Evolutionary conservation across 192 early-diverging fungal species (phyloP), one percentile per base, ranked within the genome.

Genomic region (Gorgonomyces haynaldii): DNA sequence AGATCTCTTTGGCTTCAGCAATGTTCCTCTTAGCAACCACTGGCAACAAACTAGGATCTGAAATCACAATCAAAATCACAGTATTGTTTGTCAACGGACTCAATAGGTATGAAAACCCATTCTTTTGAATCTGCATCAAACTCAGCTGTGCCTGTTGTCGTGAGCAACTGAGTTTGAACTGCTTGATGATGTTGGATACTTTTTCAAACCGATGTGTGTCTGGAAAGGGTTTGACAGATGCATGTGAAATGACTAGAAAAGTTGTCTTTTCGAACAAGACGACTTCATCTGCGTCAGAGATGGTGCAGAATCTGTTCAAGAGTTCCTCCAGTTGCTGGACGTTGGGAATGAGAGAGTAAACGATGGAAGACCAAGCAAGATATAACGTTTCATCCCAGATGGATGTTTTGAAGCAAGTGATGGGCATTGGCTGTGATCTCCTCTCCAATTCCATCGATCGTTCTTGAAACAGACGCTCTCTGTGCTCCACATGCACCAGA

Each of bases 321-420:
- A 91, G 79, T 4, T 59, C 57, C 66, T 95, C 85, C 20, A 98
- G 72, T 2, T 65, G 53, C 23, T 70, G 67, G 29, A 96, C 88
- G 52, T 96, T 96, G 19, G 95, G 95, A 17, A 98, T 91, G 49
- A 98, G 72, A 15, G 81, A 84, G 58, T 93, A 85, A 2, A 98
- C 90, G 36, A 98, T 98, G 31, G 85, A 76, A 28, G 93, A 96
- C 95, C 95, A 98, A 2, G 92, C 95, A 71, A 83, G 66, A 60
- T 88, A 91, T n/a, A 91, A 64, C 0, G 86, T 91, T 54, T 91
- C 88, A 47, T 91, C 85, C 88, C 88, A 91, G 32, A 91, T 91
- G 0, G 86, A 89, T 15, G 88, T 91, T 2, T 66, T 61, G 56
- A 85, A 91, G n/a, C 67, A 67, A 28, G 69, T 76, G 15, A 86